Evolutionary conservation across 2,329 filamentous ascomycete species (phyloP), one percentile per base, ranked within the genome.

Genomic region (Fusarium bulbicola): DNA sequence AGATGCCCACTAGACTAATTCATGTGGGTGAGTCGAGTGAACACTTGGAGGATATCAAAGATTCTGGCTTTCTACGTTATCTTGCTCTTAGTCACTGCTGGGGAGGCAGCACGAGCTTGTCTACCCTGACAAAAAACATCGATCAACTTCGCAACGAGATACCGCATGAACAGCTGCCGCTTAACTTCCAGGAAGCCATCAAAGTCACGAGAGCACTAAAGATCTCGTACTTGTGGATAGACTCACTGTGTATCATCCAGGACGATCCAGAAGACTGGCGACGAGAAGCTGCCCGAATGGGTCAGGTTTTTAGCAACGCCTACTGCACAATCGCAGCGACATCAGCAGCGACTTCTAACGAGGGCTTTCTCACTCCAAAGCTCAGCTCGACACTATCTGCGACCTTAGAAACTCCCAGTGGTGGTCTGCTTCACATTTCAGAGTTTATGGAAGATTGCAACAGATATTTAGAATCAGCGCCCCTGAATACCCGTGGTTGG

Each of bases 401-500:
- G 7, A n/a, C 37, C 16, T 3, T 16, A 2, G 6, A 5, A n/a
- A 45, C 15, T 60, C 59, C 11, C 3, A 21, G 3, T 13, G 13
- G n/a, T 7, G n/a, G 30, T 5, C 10, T 36, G 3, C 16, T 58
- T 18, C n/a, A 36, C 2, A 26, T 58, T 26, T 46, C 54, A 4
- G 54, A 58, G 18, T 58, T 58, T 24, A 34, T 26, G n/a, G 64
- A 64, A 14, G 47, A 66, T 2, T 69, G 63, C 46, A 14, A 18
- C 45, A 34, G 3, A 9, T 39, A 46, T 2, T 11, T 56, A 10
- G 52, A 56, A 16, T 32, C 28, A 3, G 52, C 52, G 1, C 36
- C 26, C 21, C 9, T 85, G 6, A 82, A 79, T 58, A 70, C 63
- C 10, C 74, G 66, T 3, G 66, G 66, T 1, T 67, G 63, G 66